Evolutionary conservation across 1,284 basidiomycete genomes (phyloP).

Genomic region (Puccinia horiana): DNA sequence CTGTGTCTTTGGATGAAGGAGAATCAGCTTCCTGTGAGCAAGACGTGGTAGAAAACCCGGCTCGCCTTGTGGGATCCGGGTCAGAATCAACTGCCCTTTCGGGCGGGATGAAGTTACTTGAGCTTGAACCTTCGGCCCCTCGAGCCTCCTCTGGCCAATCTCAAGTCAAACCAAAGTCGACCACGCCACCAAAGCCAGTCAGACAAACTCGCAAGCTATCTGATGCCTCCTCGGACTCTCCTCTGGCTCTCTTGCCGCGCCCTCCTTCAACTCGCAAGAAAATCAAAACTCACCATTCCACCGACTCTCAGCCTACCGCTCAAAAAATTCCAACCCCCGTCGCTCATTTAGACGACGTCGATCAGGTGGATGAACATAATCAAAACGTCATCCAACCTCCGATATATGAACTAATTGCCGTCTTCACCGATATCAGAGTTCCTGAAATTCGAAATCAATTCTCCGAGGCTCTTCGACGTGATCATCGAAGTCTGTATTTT

Average conservation of each 20-base stretch:
- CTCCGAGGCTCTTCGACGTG: not conserved
- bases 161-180: not conserved
- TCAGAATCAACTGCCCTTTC: not conserved
- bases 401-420: not conserved
- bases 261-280: not conserved
- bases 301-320: not conserved
- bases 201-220: not conserved
- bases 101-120: not conserved
- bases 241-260: not conserved
- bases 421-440: not conserved
- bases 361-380: not conserved
- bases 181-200: too few relatives aligned
- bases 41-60: too few relatives aligned
- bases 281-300: not conserved
- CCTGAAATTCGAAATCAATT: not conserved
- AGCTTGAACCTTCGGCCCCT: not conserved
- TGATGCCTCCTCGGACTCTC: not conserved
- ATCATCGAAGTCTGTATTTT: constrained; percentile 3
- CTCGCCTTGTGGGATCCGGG: too few relatives aligned
- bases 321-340: not conserved
- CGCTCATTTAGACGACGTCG: not conserved
- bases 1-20: not conserved
- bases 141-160: not conserved
- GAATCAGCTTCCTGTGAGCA: not conserved
- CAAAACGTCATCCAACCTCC: not conserved